Conservation (phyloP, 1,139 yeast species). For the Debaryomyces robertsiae region DNA sequence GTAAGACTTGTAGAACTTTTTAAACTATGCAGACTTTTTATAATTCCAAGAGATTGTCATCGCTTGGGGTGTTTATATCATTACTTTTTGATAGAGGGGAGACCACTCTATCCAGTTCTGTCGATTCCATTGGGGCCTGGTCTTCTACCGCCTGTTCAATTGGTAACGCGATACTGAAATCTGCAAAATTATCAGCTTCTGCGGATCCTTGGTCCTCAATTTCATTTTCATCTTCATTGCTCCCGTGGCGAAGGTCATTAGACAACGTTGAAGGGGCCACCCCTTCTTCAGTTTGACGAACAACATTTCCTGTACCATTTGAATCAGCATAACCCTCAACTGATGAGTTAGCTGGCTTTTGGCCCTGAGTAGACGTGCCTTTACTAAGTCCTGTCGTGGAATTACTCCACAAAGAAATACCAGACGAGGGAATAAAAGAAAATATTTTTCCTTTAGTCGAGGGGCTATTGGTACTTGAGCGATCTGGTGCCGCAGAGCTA, state of each 20-base stretch:
- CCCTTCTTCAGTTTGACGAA: not conserved
- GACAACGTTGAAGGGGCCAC: not conserved
- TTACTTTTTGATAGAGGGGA: not conserved
- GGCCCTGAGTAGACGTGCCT: not conserved
- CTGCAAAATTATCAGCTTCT: conserved; percentile 17
- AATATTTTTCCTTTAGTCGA: conserved; percentile 17
- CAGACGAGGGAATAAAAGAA: conserved; percentile 23
- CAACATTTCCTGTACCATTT: no score
- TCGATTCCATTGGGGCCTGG: not conserved
- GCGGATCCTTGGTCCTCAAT: conserved; percentile 8
- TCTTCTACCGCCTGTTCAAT: not conserved
- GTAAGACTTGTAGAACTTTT: no score
- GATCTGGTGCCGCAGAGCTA: no score
- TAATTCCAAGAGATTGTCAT: conserved; percentile 9
- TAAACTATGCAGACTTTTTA: not conserved
- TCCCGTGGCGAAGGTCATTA: conserved; percentile 1
- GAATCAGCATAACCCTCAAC: no score
- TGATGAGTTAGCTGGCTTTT: not conserved
- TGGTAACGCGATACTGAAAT: conserved; percentile 14
- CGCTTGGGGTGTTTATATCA: not conserved
- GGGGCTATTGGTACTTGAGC: no score
- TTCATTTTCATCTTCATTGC: not conserved
- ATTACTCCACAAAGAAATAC: conserved; percentile 6
- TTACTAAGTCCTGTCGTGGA: not conserved
- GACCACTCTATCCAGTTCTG: not conserved